Conservation (phyloP, 2,329 filamentous ascomycete genomes). For the Fusarium fracticaudum region DNA sequence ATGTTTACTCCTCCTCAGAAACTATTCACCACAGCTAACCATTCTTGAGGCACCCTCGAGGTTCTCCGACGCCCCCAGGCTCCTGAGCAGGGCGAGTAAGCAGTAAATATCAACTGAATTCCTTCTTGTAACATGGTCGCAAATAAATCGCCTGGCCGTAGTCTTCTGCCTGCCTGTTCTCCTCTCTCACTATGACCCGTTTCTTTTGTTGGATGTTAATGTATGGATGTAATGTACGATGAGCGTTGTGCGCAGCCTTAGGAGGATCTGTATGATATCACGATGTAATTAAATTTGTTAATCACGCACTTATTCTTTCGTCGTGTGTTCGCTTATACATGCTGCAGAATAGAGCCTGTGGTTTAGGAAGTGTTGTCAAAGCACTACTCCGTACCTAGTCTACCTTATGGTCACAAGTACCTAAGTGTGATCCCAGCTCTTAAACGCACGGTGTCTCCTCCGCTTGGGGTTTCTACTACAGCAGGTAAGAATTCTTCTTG, state of each 20-base stretch:
- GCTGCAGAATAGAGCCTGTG: neutral
- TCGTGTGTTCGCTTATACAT: neutral
- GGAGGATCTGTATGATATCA: constrained; percentile 41
- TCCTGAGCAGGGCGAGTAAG: constrained; percentile 38
- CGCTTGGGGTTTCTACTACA: neutral
- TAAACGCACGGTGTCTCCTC: neutral
- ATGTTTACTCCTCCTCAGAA: constrained; percentile 52
- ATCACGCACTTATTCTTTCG: neutral
- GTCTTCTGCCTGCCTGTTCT: constrained; percentile 15
- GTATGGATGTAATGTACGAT: constrained; percentile 36
- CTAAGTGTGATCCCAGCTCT: neutral
- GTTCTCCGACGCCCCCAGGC: constrained; percentile 55
- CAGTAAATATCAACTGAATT: neutral
- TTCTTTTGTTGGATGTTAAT: constrained; percentile 34
- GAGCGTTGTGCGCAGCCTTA: constrained; percentile 27
- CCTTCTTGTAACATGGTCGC: neutral
- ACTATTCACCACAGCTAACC: constrained; percentile 21
- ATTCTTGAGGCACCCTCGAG: constrained; percentile 54
- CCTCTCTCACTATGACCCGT: constrained; percentile 32
- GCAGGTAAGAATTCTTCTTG: neutral
- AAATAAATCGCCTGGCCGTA: neutral
- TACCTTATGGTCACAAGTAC: neutral
- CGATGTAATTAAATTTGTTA: constrained; percentile 37
- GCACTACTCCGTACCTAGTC: neutral
- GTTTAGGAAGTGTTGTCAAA: neutral